Evolutionary conservation across 495 filamentous ascomycete genomes (phyloP).

Genomic region (Emericellopsis terricola): DNA sequence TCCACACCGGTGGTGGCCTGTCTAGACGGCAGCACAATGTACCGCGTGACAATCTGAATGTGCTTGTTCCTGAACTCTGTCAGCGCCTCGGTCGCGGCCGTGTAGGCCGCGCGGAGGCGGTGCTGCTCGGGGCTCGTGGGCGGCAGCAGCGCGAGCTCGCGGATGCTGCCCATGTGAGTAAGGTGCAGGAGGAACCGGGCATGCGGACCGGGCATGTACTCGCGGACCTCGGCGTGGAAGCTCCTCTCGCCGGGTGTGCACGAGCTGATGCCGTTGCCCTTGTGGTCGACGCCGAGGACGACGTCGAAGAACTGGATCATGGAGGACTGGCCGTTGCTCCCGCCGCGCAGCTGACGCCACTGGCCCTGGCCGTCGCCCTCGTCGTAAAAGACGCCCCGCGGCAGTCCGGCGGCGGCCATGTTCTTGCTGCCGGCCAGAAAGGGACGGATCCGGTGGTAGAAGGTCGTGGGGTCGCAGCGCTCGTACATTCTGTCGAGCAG

Average conservation of each 20-base stretch:
- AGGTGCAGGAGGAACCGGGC: conserved; percentile 64
- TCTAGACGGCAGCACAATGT: conserved; percentile 58
- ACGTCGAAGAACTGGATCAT: conserved; percentile 92
- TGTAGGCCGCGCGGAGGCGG: conserved; percentile 49
- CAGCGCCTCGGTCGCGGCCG: conserved; percentile 68
- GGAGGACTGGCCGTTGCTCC: conserved; percentile 90
- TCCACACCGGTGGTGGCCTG: conserved; percentile 10
- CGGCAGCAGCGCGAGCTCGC: conserved; percentile 41
- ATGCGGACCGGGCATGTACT: conserved; percentile 83
- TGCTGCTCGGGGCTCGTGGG: conserved; percentile 22
- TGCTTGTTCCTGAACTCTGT: conserved; percentile 73
- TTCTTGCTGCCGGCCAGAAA: conserved; percentile 94
- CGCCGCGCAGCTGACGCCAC: conserved; percentile 70
- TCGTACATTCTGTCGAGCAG: conserved; percentile 77
- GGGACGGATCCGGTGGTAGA: conserved; percentile 84
- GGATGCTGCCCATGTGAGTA: conserved; percentile 53
- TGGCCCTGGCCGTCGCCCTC: conserved; percentile 44
- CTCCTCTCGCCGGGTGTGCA: conserved; percentile 37
- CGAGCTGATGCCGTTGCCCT: neutral
- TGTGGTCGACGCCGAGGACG: conserved; percentile 74
- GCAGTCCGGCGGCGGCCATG: conserved; percentile 83
- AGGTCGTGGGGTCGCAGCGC: conserved; percentile 78
- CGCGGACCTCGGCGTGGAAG: conserved; percentile 82
- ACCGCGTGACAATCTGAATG: conserved; percentile 80
- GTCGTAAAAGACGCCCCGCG: conserved; percentile 74